A percentile compares a stretch with the other conserved stretches of the same genome.
Conservation (phyloP, 305 asterid species). For the Rubia balearica region DNA sequence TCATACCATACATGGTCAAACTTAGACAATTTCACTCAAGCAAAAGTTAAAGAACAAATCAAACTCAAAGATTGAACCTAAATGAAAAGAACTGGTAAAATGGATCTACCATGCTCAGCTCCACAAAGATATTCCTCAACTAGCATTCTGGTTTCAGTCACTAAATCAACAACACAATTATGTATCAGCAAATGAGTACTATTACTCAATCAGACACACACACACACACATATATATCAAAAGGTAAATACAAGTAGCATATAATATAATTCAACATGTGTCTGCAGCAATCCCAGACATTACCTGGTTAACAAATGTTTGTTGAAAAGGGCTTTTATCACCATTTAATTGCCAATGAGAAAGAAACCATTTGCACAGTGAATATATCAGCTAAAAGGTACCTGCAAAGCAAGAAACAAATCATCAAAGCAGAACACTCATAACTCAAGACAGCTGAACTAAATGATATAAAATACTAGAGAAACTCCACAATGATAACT, state of each 20-base stretch:
- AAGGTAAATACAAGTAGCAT: background rate
- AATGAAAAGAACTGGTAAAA: too few relatives aligned
- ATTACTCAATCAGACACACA: background rate
- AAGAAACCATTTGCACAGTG: slow-evolving; percentile 3
- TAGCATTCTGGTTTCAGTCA: background rate
- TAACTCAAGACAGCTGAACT: background rate
- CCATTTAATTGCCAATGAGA: slow-evolving; percentile 68
- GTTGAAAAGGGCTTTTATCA: slow-evolving; percentile 92
- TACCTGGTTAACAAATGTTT: slow-evolving; percentile 98
- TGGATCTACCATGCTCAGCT: too few relatives aligned
- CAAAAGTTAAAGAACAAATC: too few relatives aligned
- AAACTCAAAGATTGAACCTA: too few relatives aligned
- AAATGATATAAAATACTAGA: background rate
- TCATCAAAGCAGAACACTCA: background rate
- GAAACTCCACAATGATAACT: background rate
- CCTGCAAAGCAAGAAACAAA: background rate
- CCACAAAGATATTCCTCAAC: too few relatives aligned
- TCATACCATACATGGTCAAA: too few relatives aligned
- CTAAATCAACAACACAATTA: background rate
- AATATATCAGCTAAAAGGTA: background rate
- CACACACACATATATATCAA: background rate
- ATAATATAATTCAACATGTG: background rate
- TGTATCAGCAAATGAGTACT: background rate
- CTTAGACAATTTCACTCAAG: too few relatives aligned
- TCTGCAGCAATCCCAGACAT: background rate